A percentile compares a stretch with the other conserved stretches of the same genome.
These are phyloP conservation scores for Mentha longifolia DNA, from an alignment of 257 asterid genomes.

Conservation along the genomic window DNA sequence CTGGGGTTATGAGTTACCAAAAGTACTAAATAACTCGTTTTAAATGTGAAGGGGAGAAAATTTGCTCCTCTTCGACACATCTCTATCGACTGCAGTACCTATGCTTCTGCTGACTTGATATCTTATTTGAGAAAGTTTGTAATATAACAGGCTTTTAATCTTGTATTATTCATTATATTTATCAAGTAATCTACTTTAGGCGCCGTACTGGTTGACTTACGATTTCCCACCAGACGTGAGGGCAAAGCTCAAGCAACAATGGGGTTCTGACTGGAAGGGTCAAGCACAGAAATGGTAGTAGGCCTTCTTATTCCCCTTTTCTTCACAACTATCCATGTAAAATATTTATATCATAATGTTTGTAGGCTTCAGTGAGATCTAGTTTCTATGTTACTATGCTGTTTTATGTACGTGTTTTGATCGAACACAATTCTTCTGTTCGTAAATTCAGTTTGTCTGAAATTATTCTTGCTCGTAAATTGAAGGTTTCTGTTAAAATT, in stretches of 20 bases:
- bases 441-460: not conserved
- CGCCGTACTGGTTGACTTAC: slow-evolving; percentile 86
- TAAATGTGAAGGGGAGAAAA: not conserved
- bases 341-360: not conserved
- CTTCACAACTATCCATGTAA: not conserved
- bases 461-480: not conserved
- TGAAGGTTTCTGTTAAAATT: slow-evolving; percentile 82
- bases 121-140: slow-evolving; percentile 5
- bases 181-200: slow-evolving; percentile 54
- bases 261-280: slow-evolving; percentile 99
- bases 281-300: slow-evolving; percentile 99
- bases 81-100: not conserved
- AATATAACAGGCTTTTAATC: too few species aligned
- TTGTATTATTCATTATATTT: slow-evolving; percentile 29
- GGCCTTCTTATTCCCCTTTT: slow-evolving; percentile 33
- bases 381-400: not conserved
- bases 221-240: slow-evolving; percentile 93
- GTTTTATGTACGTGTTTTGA: not conserved
- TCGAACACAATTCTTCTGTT: slow-evolving; percentile 3
- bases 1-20: not conserved
- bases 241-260: slow-evolving; percentile 72
- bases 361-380: not conserved
- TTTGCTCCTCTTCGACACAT: slow-evolving; percentile 1
- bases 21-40: slow-evolving; percentile 6
- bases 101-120: slow-evolving; percentile 14